Percentiles rank a stretch among this genome's conserved stretches.
Evolutionary conservation across 1,139 yeast species (phyloP).

Genomic region (Arxiozyma telluris): DNA sequence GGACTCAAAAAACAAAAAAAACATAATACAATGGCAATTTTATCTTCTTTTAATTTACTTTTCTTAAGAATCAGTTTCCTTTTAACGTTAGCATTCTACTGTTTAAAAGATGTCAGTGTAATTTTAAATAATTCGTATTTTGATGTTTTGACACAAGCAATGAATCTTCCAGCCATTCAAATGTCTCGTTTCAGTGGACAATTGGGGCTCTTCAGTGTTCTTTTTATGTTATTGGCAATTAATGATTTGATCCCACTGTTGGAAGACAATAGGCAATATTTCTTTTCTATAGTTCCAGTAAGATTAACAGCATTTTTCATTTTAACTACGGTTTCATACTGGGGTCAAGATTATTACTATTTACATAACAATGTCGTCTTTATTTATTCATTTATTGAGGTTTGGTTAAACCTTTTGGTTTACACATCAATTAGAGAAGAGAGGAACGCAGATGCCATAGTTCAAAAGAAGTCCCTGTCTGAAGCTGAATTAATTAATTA

Average conservation of each 20-base stretch:
- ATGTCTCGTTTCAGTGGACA: slow-evolving; percentile 41
- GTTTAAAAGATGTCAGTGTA: slow-evolving; percentile 37
- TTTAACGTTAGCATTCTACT: slow-evolving; percentile 36
- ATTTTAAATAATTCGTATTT: slow-evolving; percentile 43
- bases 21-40: slow-evolving; percentile 40
- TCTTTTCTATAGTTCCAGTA: slow-evolving; percentile 60
- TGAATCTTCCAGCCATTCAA: slow-evolving; percentile 32
- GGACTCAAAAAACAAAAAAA: not conserved
- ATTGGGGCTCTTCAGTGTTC: slow-evolving; percentile 42
- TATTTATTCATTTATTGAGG: slow-evolving; percentile 54
- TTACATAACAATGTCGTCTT: slow-evolving; percentile 57
- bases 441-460: slow-evolving; percentile 30
- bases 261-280: slow-evolving; percentile 46
- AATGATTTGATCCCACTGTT: slow-evolving; percentile 51
- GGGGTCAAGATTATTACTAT: slow-evolving; percentile 33
- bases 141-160: slow-evolving; percentile 36
- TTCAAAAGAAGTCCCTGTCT: slow-evolving; percentile 12
- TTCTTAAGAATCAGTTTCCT: slow-evolving; percentile 44
- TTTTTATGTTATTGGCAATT: slow-evolving; percentile 39
- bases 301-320: slow-evolving; percentile 52
- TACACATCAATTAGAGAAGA: slow-evolving; percentile 59
- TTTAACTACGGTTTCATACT: slow-evolving; percentile 36
- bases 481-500: slow-evolving; percentile 5
- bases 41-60: slow-evolving; percentile 44
- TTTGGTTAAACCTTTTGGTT: slow-evolving; percentile 62